Percentiles rank a stretch among this genome's conserved stretches.
phyloP scores from a whole-genome alignment of 768 basidiomycete species.

The Serendipita sp. region DNA sequence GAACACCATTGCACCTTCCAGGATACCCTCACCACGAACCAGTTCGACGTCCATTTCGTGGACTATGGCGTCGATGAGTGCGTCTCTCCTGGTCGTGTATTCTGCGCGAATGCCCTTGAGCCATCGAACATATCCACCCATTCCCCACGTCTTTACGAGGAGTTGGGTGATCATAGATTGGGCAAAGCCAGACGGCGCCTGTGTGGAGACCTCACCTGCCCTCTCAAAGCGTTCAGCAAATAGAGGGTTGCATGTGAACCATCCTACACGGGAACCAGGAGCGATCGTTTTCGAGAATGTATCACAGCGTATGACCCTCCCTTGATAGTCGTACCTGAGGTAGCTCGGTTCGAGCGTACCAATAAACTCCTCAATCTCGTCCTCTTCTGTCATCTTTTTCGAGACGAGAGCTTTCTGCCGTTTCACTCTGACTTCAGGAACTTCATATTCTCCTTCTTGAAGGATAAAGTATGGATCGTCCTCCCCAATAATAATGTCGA shows the following conservation, averaged over 20 bases:
- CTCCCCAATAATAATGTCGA: conserved; percentile 61
- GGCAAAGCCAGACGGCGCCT: conserved; percentile 43
- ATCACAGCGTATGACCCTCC: conserved; percentile 70
- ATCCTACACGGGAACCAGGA: conserved; percentile 63
- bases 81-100: conserved; percentile 44
- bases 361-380: conserved; percentile 32
- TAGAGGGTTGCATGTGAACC: conserved; percentile 59
- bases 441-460: conserved; percentile 39
- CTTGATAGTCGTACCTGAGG: conserved; percentile 57
- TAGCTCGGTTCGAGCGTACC: conserved; percentile 42
- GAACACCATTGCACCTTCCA: conserved; percentile 30
- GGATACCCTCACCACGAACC: conserved; percentile 17
- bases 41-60: conserved; percentile 45
- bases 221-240: conserved; percentile 65
- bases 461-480: conserved; percentile 75
- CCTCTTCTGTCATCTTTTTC: conserved; percentile 13
- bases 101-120: conserved; percentile 45
- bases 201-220: conserved; percentile 49
- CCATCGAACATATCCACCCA: conserved; percentile 64
- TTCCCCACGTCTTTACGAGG: conserved; percentile 44
- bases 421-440: conserved; percentile 24
- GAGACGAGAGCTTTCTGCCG: not conserved
- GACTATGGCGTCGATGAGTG: conserved; percentile 44
- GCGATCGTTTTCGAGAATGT: conserved; percentile 69
- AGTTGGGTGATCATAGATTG: conserved; percentile 43